Base-by-base conservation (phyloP, 768 basidiomycete genomes). In the Macrolepiota albuminosa region DNA sequence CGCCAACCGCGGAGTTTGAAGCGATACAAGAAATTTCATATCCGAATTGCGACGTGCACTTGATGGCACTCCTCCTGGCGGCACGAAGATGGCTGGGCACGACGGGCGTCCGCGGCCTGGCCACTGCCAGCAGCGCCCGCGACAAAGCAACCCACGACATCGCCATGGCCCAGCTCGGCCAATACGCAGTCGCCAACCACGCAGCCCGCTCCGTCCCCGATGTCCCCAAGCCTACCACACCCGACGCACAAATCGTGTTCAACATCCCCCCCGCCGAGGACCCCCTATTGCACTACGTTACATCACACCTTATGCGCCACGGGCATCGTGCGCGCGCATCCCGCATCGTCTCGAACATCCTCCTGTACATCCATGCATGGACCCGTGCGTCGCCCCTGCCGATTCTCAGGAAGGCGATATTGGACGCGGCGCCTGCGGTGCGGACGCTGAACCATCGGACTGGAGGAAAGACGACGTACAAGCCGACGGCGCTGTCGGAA, bases 351-450 rank as follows among this genome's bases (percentile, higher is more conserved):
- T 80, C 85, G 2, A 71, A 77, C n/a, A 86, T 83, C 64, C 83
- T 93, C n/a, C 71, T 85, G 18, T 78, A 86, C 67, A 82, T 95
- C 43, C 88, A 89, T 70, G 79, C 85, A 10, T 76, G 88, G 59
- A 95, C 93, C 16, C 81, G 86, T 56, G 82, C 85, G 7, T 84
- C 87, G n/a, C 89, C 94, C 0, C 76, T 93, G 37, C 91, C 91
- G 18, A 83, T 96, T 63, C 75, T 97, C 4, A 85, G 86, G 42
- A 72, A 86, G 67, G 95, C 94, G 0, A 74, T 97, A 54, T 67
- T 81, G 26, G 68, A 79, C 2, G 86, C 84, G 2, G 80, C 91
- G 4, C 95, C 95, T 1, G 83, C 86, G 1, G 84, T 95, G 31
- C 80, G 85, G 29, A 77, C 76, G 31, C 14, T 31, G 31, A 33